phyloP scores from a whole-genome alignment of 768 basidiomycete genomes.

The Trametes elegans region DNA sequence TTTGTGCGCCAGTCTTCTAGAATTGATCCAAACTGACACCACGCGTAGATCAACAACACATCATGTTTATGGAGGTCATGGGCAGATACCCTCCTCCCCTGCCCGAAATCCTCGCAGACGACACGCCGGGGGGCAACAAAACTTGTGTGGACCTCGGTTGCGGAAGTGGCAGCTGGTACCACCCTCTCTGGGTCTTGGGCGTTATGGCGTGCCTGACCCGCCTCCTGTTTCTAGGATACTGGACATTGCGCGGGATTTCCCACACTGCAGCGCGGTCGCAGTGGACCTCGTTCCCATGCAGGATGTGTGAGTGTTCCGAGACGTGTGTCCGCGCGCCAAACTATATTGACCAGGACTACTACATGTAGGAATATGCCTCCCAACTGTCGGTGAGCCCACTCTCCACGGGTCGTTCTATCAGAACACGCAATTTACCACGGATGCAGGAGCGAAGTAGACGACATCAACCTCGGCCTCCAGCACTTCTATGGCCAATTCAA shows the following conservation, averaged over 20 bases:
- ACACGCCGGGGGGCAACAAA: slow-evolving; percentile 56
- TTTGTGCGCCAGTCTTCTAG: slow-evolving; percentile 30
- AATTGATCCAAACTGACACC: neutral
- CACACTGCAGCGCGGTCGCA: slow-evolving; percentile 63
- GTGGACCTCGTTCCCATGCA: slow-evolving; percentile 84
- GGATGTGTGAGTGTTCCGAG: slow-evolving; percentile 46
- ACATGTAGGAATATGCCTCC: slow-evolving; percentile 57
- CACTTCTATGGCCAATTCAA: slow-evolving; percentile 81
- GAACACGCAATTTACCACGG: neutral
- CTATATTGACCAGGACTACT: slow-evolving; percentile 3
- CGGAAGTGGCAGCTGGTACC: slow-evolving; percentile 75
- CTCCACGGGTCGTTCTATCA: neutral
- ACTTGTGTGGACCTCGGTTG: slow-evolving; percentile 74
- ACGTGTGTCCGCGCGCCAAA: slow-evolving; percentile 8
- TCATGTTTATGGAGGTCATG: slow-evolving; percentile 60
- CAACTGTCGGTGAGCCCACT: slow-evolving; percentile 56
- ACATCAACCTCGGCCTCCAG: slow-evolving; percentile 80
- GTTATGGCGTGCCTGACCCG: slow-evolving; percentile 1
- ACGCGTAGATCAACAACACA: slow-evolving; percentile 61
- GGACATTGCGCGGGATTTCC: slow-evolving; percentile 71
- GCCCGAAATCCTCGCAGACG: slow-evolving; percentile 55
- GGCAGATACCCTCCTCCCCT: slow-evolving; percentile 67
- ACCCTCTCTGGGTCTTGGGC: neutral
- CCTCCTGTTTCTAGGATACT: slow-evolving; percentile 58
- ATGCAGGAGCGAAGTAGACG: slow-evolving; percentile 75